Evolutionary conservation across 176 grass and related monocot genomes (phyloP).

Genomic region (Carex scoparia): DNA sequence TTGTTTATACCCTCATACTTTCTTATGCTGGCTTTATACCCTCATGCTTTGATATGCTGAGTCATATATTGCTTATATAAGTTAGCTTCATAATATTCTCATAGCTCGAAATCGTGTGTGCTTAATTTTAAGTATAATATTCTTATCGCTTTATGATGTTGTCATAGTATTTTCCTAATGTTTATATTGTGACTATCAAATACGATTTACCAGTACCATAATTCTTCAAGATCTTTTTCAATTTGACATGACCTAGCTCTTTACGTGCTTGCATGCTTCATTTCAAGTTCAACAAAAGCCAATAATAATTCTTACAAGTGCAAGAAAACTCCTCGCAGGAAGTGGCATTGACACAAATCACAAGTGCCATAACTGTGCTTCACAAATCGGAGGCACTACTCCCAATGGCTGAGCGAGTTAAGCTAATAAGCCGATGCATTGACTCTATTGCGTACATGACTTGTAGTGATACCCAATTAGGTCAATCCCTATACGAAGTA

Average conservation of each 20-base stretch:
- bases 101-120: neutral
- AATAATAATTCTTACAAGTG: neutral
- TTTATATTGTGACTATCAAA: no score
- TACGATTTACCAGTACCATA: neutral
- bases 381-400: conserved; percentile 60
- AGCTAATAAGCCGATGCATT: conserved; percentile 51
- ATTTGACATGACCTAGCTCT: no score
- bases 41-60: neutral
- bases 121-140: neutral
- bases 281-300: neutral
- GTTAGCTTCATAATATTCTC: neutral
- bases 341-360: conserved; percentile 54
- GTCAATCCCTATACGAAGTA: conserved; percentile 16
- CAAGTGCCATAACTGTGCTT: conserved; percentile 61
- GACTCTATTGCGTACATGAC: conserved; percentile 60
- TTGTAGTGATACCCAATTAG: conserved; percentile 32
- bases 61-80: neutral
- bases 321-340: conserved; percentile 40
- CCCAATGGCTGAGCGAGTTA: conserved; percentile 59
- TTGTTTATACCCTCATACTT: neutral
- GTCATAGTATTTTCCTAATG: no score
- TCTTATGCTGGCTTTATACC: neutral
- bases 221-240: neutral
- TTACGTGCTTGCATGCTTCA: no score
- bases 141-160: neutral